Conservation (phyloP, 768 basidiomycete species). For the Leccinum imitatum region DNA sequence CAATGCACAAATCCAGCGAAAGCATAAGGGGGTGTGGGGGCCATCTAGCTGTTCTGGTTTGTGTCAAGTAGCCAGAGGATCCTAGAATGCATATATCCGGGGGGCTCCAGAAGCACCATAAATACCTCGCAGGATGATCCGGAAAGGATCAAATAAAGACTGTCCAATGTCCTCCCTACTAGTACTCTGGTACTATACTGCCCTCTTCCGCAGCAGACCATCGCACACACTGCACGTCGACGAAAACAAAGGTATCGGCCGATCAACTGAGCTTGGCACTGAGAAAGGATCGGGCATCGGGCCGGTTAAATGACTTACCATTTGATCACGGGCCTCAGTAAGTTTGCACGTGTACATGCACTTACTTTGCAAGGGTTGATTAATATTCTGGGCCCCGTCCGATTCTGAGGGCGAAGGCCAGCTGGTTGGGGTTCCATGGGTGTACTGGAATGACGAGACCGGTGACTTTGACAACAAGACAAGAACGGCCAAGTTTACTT, state of each 20-base stretch:
- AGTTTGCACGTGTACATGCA: neutral
- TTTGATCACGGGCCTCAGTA: neutral
- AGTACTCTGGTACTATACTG: neutral
- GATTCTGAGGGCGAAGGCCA: neutral
- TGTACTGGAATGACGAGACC: neutral
- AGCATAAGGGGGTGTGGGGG: neutral
- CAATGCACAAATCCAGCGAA: neutral
- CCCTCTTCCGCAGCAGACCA: neutral
- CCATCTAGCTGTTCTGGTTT: neutral
- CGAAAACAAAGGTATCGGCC: neutral
- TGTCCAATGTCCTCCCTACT: too few species aligned
- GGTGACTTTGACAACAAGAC: neutral
- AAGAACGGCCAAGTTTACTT: neutral
- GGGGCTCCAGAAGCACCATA: too few species aligned
- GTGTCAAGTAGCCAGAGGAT: neutral
- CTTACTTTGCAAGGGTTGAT: neutral
- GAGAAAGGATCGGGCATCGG: neutral
- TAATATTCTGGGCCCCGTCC: neutral
- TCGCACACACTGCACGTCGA: neutral
- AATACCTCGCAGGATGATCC: too few species aligned
- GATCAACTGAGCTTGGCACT: neutral
- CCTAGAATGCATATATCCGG: too few species aligned
- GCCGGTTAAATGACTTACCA: neutral
- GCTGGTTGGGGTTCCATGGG: neutral
- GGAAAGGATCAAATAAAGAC: too few species aligned